Conservation (phyloP, 805 yeast species). For the Pichia kluyveri region DNA sequence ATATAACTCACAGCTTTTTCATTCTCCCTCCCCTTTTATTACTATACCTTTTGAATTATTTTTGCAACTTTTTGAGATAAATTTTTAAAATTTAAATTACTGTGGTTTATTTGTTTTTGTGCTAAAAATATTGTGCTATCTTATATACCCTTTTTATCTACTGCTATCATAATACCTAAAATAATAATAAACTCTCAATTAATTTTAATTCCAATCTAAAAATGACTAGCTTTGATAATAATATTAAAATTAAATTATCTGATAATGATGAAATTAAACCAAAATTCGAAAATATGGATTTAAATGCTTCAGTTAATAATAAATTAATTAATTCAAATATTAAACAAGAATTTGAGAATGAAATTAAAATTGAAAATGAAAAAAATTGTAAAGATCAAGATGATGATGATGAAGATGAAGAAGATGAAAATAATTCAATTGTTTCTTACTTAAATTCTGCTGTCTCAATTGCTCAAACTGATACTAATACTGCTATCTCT, state of each 20-base stretch:
- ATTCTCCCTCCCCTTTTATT: not conserved
- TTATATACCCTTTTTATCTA: too few relatives aligned
- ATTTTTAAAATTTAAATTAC: too few relatives aligned
- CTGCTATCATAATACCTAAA: too few relatives aligned
- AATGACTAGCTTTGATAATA: not conserved
- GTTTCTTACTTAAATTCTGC: not conserved
- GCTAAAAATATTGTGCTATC: too few relatives aligned
- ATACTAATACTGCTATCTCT: not conserved
- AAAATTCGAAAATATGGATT: not conserved
- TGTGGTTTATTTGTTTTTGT: too few relatives aligned
- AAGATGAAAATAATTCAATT: not conserved
- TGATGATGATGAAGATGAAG: not conserved
- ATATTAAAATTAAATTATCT: not conserved
- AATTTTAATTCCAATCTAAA: not conserved
- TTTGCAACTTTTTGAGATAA: too few relatives aligned
- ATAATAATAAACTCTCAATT: too few relatives aligned
- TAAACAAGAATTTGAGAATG: not conserved
- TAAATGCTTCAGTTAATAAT: constrained; percentile 3
- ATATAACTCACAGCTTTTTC: too few relatives aligned
- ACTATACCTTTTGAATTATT: not conserved
- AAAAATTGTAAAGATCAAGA: not conserved
- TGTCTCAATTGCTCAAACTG: not conserved
- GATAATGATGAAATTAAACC: not conserved
- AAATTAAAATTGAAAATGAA: not conserved
- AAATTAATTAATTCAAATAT: not conserved